phyloP scores from a whole-genome alignment of 2,329 filamentous ascomycete species.

The Fusarium graminum region DNA sequence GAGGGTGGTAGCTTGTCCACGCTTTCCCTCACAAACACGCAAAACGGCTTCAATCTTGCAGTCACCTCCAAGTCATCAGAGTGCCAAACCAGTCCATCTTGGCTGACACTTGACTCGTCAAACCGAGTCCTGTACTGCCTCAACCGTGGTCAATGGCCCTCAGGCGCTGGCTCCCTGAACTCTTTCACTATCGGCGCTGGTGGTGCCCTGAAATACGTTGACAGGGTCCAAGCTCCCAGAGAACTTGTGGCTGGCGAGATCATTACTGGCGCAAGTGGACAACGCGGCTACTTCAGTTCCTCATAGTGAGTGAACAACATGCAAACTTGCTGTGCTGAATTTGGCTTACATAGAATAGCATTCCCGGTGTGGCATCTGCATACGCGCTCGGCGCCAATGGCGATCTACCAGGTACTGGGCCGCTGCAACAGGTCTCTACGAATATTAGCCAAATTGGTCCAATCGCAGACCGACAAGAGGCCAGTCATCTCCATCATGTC shows the following conservation, averaged over 20 bases:
- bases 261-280: constrained; percentile 26
- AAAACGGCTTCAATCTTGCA: constrained; percentile 13
- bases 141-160: constrained; percentile 28
- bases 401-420: constrained; percentile 29
- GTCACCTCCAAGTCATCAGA: constrained; percentile 27
- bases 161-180: constrained; percentile 39
- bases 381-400: constrained; percentile 37
- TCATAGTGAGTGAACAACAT: constrained; percentile 37
- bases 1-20: constrained; percentile 42
- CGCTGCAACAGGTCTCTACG: constrained; percentile 37
- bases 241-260: constrained; percentile 42
- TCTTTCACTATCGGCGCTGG: constrained; percentile 34
- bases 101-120: constrained; percentile 36
- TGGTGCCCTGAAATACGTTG: constrained; percentile 29
- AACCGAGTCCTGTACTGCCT: constrained; percentile 43
- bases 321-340: fast-evolving
- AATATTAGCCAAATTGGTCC: constrained; percentile 39
- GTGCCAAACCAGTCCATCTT: constrained; percentile 36
- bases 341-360: constrained; percentile 9
- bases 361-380: constrained; percentile 27
- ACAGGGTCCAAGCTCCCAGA: constrained; percentile 23
- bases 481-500: constrained; percentile 45
- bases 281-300: constrained; percentile 38
- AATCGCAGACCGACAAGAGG: constrained; percentile 39
- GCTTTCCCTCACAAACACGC: constrained; percentile 19